Evolutionary conservation across 2,329 filamentous ascomycete species (phyloP).

Genomic region (Plenodomus tracheiphilus): DNA sequence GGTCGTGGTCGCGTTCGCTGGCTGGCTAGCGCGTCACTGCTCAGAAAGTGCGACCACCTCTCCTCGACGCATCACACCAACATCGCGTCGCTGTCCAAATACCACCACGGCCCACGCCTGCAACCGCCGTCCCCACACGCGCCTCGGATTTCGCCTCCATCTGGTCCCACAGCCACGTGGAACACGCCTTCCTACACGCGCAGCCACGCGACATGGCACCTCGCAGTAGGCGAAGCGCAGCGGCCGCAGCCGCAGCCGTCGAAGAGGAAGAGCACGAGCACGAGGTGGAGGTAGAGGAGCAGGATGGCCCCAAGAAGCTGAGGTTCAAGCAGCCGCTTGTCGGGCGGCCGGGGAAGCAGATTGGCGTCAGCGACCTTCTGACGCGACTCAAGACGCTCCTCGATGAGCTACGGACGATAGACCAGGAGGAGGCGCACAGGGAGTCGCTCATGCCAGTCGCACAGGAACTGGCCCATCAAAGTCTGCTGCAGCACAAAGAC

Average conservation of each 20-base stretch:
- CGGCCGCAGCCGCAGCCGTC: constrained; percentile 36
- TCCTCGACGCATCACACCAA: constrained; percentile 13
- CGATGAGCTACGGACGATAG: constrained; percentile 80
- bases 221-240: constrained; percentile 45
- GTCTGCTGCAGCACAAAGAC: constrained; percentile 88
- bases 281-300: constrained; percentile 50
- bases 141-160: neutral
- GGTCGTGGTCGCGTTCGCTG: constrained; percentile 9
- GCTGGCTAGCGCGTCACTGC: constrained; percentile 23
- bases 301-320: constrained; percentile 53
- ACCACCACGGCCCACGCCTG: constrained; percentile 9
- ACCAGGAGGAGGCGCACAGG: constrained; percentile 82
- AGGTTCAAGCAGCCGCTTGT: constrained; percentile 84
- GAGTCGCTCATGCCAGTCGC: constrained; percentile 84
- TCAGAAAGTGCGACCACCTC: constrained; percentile 10
- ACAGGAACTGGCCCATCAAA: constrained; percentile 79
- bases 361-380: constrained; percentile 80
- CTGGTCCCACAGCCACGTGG: neutral
- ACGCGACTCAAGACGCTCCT: constrained; percentile 78
- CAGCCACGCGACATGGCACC: constrained; percentile 43
- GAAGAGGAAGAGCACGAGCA: constrained; percentile 31
- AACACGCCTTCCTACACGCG: constrained; percentile 19
- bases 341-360: constrained; percentile 90
- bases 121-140: constrained; percentile 4
- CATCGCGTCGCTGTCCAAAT: constrained; percentile 16